phyloP scores from a whole-genome alignment of 495 filamentous ascomycete species.

The Tetracladium marchalianum region DNA sequence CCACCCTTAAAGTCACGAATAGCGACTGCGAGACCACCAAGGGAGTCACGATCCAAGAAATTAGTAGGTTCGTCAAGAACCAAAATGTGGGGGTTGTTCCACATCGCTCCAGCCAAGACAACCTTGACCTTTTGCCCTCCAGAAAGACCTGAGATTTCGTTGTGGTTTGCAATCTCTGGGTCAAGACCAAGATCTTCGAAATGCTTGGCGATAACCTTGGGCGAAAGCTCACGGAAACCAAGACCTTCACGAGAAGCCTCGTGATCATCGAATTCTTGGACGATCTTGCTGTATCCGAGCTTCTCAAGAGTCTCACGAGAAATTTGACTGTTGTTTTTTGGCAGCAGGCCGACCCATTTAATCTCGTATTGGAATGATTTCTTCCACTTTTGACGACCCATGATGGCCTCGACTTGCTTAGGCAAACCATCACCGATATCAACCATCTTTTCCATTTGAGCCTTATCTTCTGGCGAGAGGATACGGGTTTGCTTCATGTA shows the following conservation, averaged over 20 bases:
- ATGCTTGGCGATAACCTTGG: slow-evolving; percentile 91
- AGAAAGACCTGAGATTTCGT: slow-evolving; percentile 91
- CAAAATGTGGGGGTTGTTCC: slow-evolving; percentile 96
- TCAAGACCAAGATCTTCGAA: slow-evolving; percentile 95
- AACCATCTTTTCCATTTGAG: slow-evolving; percentile 81
- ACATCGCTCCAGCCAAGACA: slow-evolving; percentile 94
- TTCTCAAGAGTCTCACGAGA: slow-evolving; percentile 85
- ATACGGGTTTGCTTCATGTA: slow-evolving; percentile 94
- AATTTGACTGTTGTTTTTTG: slow-evolving; percentile 87
- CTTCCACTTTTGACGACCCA: slow-evolving; percentile 97
- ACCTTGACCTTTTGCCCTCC: slow-evolving; percentile 99
- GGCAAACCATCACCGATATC: slow-evolving; percentile 77
- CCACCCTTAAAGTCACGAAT: slow-evolving; percentile 97
- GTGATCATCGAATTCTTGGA: slow-evolving; percentile 98
- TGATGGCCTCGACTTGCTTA: slow-evolving; percentile 74
- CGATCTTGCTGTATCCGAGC: slow-evolving; percentile 79
- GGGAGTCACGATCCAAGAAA: slow-evolving; percentile 95
- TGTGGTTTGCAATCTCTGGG: slow-evolving; percentile 97
- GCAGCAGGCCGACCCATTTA: slow-evolving; percentile 81
- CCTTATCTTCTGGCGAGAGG: slow-evolving; percentile 72
- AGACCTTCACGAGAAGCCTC: slow-evolving; percentile 96
- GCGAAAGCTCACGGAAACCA: slow-evolving; percentile 84
- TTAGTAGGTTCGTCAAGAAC: slow-evolving; percentile 99
- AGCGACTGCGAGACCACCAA: slow-evolving; percentile 89
- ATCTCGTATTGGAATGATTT: slow-evolving; percentile 99